These are phyloP conservation scores for Sporothrix mexicana DNA, from an alignment of 2,329 filamentous ascomycete species.

Conservation along the genomic window DNA sequence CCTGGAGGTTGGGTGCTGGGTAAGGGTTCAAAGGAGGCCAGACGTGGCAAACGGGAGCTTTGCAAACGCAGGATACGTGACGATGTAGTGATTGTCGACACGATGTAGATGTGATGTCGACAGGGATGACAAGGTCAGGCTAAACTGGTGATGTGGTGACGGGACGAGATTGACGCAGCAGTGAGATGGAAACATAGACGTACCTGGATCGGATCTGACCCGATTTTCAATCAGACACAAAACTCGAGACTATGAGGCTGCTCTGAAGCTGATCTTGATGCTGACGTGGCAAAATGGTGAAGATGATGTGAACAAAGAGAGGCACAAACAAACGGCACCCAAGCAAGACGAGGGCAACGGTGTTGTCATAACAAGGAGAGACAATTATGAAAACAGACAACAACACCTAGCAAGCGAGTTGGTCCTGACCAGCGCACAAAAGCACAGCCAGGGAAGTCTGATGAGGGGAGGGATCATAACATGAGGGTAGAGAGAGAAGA, in stretches of 20 bases:
- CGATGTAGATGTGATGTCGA: not conserved
- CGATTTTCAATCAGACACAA: not conserved
- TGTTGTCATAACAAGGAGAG: not conserved
- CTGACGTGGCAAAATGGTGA: too few relatives aligned
- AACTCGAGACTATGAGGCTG: too few relatives aligned
- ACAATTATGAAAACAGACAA: not conserved
- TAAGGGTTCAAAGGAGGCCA: not conserved
- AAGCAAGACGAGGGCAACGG: not conserved
- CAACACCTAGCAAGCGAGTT: not conserved
- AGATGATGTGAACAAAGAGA: not conserved
- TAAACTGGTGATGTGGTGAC: constrained; percentile 5
- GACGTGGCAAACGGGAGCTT: not conserved
- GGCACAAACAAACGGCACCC: not conserved
- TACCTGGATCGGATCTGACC: not conserved
- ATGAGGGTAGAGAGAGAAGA: not conserved
- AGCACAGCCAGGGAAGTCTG: not conserved
- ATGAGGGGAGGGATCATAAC: not conserved
- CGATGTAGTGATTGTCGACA: not conserved
- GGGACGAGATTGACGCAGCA: not conserved
- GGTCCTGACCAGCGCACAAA: not conserved
- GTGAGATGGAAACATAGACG: not conserved
- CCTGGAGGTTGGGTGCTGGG: not conserved
- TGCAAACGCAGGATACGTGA: not conserved
- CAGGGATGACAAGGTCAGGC: constrained; percentile 17
- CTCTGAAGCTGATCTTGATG: too few relatives aligned